These are phyloP conservation scores for Flaveria bidentis DNA, from an alignment of 129 eudicot genomes.

Conservation along the genomic window DNA sequence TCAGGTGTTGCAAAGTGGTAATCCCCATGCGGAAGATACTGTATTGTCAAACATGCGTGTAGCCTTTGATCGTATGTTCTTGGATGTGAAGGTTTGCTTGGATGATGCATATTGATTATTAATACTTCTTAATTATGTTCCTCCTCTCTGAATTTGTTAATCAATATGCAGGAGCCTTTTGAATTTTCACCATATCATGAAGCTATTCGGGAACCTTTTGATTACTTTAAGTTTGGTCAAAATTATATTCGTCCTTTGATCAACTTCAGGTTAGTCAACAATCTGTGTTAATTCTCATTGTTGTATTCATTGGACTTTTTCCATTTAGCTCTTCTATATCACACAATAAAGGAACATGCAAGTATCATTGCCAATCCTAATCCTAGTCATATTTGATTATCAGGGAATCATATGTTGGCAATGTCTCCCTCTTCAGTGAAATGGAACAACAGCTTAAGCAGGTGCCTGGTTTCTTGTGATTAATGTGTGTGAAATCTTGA, in stretches of 20 bases:
- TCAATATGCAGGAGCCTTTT: slow-evolving; percentile 78
- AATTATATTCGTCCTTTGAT: slow-evolving; percentile 78
- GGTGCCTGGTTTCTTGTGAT: slow-evolving; percentile 38
- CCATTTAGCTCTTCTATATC: not conserved
- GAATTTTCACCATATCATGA: slow-evolving; percentile 83
- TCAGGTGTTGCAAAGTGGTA: slow-evolving; percentile 79
- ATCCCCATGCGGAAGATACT: slow-evolving; percentile 63
- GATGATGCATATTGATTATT: not conserved
- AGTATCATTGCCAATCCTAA: slow-evolving; percentile 24
- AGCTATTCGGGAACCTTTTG: slow-evolving; percentile 87
- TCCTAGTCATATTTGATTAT: slow-evolving; percentile 18
- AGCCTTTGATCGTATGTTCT: slow-evolving; percentile 71
- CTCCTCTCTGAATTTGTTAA: slow-evolving; percentile 16
- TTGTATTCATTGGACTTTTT: not conserved
- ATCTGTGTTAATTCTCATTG: not conserved
- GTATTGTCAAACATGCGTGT: slow-evolving; percentile 88
- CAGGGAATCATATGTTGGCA: slow-evolving; percentile 93
- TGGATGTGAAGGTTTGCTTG: slow-evolving; percentile 73
- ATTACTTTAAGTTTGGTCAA: slow-evolving; percentile 86
- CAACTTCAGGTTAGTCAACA: slow-evolving; percentile 73
- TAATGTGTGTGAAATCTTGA: slow-evolving; percentile 23
- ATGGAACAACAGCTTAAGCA: slow-evolving; percentile 84
- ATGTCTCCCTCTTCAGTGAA: slow-evolving; percentile 58
- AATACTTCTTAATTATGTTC: slow-evolving; percentile 11
- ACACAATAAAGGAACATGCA: not conserved